Evolutionary conservation across 192 early-diverging fungal species (phyloP).

Genomic region (Backusella tarrabulga): DNA sequence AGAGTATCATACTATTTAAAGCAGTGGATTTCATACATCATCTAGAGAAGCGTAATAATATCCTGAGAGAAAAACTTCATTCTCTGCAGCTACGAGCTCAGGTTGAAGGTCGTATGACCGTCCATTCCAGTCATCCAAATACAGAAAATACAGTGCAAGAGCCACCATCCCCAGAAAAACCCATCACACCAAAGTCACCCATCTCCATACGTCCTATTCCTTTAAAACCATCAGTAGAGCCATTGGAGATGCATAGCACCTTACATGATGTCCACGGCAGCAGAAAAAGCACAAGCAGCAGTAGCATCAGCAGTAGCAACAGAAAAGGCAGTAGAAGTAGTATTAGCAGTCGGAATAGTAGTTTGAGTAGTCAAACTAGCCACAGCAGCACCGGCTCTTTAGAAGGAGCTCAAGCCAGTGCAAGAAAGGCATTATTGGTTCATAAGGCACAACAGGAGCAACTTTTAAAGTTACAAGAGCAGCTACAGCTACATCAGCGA

Average conservation of each 20-base stretch:
- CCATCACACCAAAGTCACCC: neutral
- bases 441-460: conserved; percentile 17
- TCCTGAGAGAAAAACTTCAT: conserved; percentile 24
- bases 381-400: neutral
- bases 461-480: conserved; percentile 2
- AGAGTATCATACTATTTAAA: conserved; percentile 67
- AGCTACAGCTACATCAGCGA: conserved; percentile 9
- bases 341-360: neutral
- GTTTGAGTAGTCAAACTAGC: neutral
- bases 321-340: neutral
- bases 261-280: neutral
- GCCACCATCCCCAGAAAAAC: neutral
- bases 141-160: neutral
- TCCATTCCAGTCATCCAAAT: neutral
- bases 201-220: neutral
- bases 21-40: conserved; percentile 66
- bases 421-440: conserved; percentile 5
- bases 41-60: conserved; percentile 54
- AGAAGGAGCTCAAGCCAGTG: neutral
- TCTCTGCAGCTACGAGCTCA: conserved; percentile 32
- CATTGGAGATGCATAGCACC: neutral
- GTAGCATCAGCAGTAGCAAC: neutral
- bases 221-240: neutral
- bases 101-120: conserved; percentile 27
- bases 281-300: neutral